A percentile compares a stretch with the other conserved stretches of the same genome.
phyloP scores from a whole-genome alignment of 208 protist genomes.

The Trypanosomatidae sp. region DNA sequence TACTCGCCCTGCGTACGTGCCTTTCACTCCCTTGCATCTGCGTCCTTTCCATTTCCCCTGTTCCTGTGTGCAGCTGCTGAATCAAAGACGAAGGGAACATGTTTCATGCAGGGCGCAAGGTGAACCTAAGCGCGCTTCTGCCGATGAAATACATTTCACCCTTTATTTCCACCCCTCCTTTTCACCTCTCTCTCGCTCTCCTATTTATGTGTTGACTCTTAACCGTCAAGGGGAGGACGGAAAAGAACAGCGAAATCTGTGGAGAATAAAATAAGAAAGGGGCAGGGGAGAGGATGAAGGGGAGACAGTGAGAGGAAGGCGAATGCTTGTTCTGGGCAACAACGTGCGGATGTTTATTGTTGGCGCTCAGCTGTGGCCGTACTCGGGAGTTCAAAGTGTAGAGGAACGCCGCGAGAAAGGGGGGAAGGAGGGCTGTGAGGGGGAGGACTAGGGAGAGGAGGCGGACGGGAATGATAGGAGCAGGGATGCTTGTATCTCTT shows the following conservation, averaged over 20 bases:
- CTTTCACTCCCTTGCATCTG: neutral
- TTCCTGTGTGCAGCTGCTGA: neutral
- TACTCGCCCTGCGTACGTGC: neutral
- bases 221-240: neutral
- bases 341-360: neutral
- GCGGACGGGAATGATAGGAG: neutral
- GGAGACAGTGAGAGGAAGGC: neutral
- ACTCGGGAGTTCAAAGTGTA: neutral
- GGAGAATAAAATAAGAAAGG: neutral
- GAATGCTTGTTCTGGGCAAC: neutral
- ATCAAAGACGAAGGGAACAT: neutral
- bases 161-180: neutral
- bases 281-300: neutral
- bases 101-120: neutral
- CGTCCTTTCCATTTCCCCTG: neutral
- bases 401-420: neutral
- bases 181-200: neutral
- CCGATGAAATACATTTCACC: neutral
- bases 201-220: neutral
- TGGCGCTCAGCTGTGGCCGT: neutral
- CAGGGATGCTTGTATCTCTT: neutral
- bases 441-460: neutral
- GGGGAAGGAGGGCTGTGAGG: neutral
- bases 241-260: neutral
- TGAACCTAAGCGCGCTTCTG: neutral